Conservation (phyloP, 495 filamentous ascomycete species). For the Delitschia confertaspora region DNA sequence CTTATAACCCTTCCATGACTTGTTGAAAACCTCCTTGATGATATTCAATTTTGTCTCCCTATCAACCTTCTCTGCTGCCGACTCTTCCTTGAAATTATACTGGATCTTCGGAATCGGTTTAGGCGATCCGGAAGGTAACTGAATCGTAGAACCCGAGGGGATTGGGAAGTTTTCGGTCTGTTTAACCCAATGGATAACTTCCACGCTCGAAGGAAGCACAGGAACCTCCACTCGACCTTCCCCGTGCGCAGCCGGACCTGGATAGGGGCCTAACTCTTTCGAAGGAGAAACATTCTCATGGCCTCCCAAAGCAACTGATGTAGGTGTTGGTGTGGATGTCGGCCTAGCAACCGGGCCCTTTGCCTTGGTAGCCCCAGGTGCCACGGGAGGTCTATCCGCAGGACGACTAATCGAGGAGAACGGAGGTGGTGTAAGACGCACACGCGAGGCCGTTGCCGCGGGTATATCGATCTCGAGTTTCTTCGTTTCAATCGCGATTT, state of each 20-base stretch:
- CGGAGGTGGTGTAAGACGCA: slow-evolving; percentile 11
- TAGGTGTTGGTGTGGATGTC: slow-evolving; percentile 10
- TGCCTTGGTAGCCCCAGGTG: not conserved
- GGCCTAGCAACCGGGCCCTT: slow-evolving; percentile 4
- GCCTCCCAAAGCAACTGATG: not conserved
- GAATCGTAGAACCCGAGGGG: slow-evolving; percentile 38
- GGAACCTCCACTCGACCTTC: slow-evolving; percentile 40
- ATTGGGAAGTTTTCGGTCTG: slow-evolving; percentile 67
- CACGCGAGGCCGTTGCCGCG: slow-evolving; percentile 4
- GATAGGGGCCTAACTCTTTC: not conserved
- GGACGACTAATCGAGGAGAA: slow-evolving; percentile 13
- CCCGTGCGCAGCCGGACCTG: too few relatives aligned
- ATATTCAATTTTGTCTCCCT: slow-evolving; percentile 44
- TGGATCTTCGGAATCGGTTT: slow-evolving; percentile 70
- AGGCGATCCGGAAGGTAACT: slow-evolving; percentile 60
- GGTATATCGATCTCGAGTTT: slow-evolving; percentile 15
- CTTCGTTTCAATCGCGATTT: slow-evolving; percentile 22
- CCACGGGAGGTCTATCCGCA: slow-evolving; percentile 4
- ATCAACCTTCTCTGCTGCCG: slow-evolving; percentile 31
- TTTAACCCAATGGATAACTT: slow-evolving; percentile 57
- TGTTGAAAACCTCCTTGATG: slow-evolving; percentile 33
- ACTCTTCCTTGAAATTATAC: slow-evolving; percentile 56
- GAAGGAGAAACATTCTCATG: not conserved
- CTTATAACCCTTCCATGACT: slow-evolving; percentile 38
- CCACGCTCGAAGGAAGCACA: slow-evolving; percentile 30